A percentile compares a stretch with the other conserved stretches of the same genome.
Conservation (phyloP, 371 early-diverging fungal species). For the Cokeromyces recurvatus region DNA sequence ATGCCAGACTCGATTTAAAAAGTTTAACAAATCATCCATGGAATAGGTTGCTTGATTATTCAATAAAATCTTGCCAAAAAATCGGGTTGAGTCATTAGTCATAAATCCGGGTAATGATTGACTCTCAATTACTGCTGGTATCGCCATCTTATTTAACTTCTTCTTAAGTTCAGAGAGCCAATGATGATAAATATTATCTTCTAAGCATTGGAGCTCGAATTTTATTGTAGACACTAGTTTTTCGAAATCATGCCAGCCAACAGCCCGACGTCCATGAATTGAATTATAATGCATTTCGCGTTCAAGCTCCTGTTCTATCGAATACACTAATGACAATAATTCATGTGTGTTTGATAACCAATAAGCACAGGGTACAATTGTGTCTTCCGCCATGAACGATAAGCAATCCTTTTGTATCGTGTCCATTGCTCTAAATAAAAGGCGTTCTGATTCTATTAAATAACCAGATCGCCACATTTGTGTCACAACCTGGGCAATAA, state of each 20-base stretch:
- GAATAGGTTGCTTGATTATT: constrained; percentile 60
- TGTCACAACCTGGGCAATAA: constrained; percentile 80
- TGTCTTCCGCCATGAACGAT: constrained; percentile 51
- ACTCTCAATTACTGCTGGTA: constrained; percentile 90
- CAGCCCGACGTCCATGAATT: constrained; percentile 40
- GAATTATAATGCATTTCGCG: constrained; percentile 43
- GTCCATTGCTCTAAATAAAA: constrained; percentile 84
- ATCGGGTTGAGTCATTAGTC: constrained; percentile 82
- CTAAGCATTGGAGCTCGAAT: constrained; percentile 61
- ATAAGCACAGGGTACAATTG: constrained; percentile 68
- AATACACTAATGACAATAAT: constrained; percentile 64
- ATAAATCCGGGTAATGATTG: constrained; percentile 89
- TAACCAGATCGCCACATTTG: constrained; percentile 88
- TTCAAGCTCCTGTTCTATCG: constrained; percentile 41
- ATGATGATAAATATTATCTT: constrained; percentile 65
- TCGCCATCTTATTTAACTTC: constrained; percentile 86
- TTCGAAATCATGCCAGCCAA: constrained; percentile 57
- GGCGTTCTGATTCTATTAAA: constrained; percentile 70
- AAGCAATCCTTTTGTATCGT: constrained; percentile 76
- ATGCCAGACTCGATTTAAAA: constrained; percentile 86
- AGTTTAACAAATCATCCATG: constrained; percentile 90
- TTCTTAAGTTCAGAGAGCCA: constrained; percentile 96
- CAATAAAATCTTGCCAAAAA: constrained; percentile 76
- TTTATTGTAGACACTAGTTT: constrained; percentile 61
- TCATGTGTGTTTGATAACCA: constrained; percentile 96